Evolutionary conservation across 2,329 filamentous ascomycete genomes (phyloP).

Genomic region (Penicillium sp.): DNA sequence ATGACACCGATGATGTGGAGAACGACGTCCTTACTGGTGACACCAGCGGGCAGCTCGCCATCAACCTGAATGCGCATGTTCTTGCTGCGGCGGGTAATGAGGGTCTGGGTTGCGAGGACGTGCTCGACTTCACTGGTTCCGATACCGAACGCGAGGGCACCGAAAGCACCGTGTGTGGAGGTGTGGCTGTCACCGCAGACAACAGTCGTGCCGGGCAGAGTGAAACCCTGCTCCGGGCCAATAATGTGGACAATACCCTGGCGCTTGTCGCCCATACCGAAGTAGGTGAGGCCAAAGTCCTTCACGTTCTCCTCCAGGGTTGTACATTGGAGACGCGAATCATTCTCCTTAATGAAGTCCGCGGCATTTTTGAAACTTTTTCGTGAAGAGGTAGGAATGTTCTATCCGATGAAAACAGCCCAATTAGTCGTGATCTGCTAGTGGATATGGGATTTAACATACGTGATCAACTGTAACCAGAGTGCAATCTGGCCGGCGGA

Average conservation of each 20-base stretch:
- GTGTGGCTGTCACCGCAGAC: slow-evolving; percentile 98
- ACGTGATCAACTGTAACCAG: slow-evolving; percentile 95
- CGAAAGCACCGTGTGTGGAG: slow-evolving; percentile 95
- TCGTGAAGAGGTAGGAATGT: slow-evolving; percentile 86
- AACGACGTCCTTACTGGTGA: slow-evolving; percentile 94
- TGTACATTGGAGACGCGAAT: slow-evolving; percentile 89
- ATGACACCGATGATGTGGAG: slow-evolving; percentile 91
- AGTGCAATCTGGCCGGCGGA: slow-evolving; percentile 94
- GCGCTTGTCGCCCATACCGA: slow-evolving; percentile 91
- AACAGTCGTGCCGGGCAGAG: slow-evolving; percentile 91
- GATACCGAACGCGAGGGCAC: slow-evolving; percentile 91
- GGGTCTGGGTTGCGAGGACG: slow-evolving; percentile 91
- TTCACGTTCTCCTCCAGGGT: slow-evolving; percentile 97
- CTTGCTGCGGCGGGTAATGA: slow-evolving; percentile 93
- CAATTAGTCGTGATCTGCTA: neutral
- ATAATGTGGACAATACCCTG: slow-evolving; percentile 99
- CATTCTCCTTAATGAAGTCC: slow-evolving; percentile 90
- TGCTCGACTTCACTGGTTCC: slow-evolving; percentile 98
- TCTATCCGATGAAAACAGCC: slow-evolving; percentile 54
- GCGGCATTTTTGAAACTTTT: slow-evolving; percentile 93
- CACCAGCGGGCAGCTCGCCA: slow-evolving; percentile 82
- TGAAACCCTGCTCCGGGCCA: slow-evolving; percentile 97
- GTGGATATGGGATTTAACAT: slow-evolving; percentile 47
- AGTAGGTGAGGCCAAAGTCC: slow-evolving; percentile 94
- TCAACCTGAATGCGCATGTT: slow-evolving; percentile 98